Evolutionary conservation across 2,329 filamentous ascomycete species (phyloP), one percentile per base, ranked within the genome.

Genomic region (Alternaria solani): DNA sequence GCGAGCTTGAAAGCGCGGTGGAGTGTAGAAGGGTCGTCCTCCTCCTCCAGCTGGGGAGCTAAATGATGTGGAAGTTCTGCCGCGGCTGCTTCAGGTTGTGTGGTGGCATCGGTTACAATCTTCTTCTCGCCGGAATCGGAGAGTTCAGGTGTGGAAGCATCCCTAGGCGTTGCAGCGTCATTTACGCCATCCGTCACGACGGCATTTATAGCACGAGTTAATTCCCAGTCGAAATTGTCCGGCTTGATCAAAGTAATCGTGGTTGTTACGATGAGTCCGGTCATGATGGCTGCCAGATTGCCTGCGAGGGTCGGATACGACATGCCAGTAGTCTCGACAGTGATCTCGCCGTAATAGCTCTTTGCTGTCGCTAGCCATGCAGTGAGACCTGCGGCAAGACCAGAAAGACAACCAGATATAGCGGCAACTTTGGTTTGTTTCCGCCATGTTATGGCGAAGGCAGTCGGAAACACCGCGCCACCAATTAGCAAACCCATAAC

Each of bases 401-500:
- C 78, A 20, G 54, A 56, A 3, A 79, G 41, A 41, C 75, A 74
- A 1, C 74, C 73, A 7, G 69, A 71, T 20, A 79, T 76, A 8
- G 78, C 78, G 5, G 69, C 78, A 1, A 66, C 57, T 39, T 66
- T 69, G 2, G 62, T 68, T 55, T 80, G 78, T 26, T 72, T 72
- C 30, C 68, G 69, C 79, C 79, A 80, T 41, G 69, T 70, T 32
- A 81, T 75, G 4, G 76, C 62, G 28, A 80, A 78, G 1, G 76
- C 74, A 3, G 74, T 64, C 2, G 77, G 77, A 49, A 83, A 79
- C 7, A 81, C 78, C 1, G 79, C 80, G 7, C 78, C 78, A 6
- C 79, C 78, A 7, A 82, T 81, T 1, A 81, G 69, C 14, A 81
- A 71, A 28, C 78, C 80, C 70, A 81, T 78, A 18, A 80, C 75